A percentile compares a stretch with the other conserved stretches of the same genome.
These are phyloP conservation scores for Uromyces viciae-fabae DNA, from an alignment of 1,284 basidiomycete genomes.

Conservation along the genomic window DNA sequence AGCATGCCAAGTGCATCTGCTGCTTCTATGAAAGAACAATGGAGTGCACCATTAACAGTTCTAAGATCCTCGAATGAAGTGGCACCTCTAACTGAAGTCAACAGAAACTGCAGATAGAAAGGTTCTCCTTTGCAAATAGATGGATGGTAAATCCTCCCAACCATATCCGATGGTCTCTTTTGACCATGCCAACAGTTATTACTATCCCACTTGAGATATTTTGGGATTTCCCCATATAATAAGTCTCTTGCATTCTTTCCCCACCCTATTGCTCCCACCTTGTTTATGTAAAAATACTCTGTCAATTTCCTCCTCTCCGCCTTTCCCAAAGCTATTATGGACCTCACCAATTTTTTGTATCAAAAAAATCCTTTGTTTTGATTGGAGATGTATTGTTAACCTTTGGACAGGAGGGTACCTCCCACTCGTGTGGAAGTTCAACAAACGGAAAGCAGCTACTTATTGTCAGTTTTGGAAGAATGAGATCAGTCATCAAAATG, in stretches of 20 bases:
- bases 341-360: not conserved
- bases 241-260: not conserved
- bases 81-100: not conserved
- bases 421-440: conserved; percentile 54
- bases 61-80: not conserved
- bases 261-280: not conserved
- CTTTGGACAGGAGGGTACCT: not conserved
- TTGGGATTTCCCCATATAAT: not conserved
- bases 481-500: conserved; percentile 47
- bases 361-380: not conserved
- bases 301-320: not conserved
- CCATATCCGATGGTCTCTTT: too few species aligned
- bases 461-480: not conserved
- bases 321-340: not conserved
- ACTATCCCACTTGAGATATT: not conserved
- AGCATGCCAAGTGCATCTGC: not conserved
- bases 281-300: not conserved
- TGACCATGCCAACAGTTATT: not conserved
- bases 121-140: conserved; percentile 54
- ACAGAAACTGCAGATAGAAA: conserved; percentile 57
- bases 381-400: not conserved
- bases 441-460: conserved; percentile 55
- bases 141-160: conserved; percentile 55
- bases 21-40: not conserved
- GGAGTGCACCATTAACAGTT: not conserved